Conservation (phyloP, 176 grass and related monocot species). For the Tillandsia leiboldiana region DNA sequence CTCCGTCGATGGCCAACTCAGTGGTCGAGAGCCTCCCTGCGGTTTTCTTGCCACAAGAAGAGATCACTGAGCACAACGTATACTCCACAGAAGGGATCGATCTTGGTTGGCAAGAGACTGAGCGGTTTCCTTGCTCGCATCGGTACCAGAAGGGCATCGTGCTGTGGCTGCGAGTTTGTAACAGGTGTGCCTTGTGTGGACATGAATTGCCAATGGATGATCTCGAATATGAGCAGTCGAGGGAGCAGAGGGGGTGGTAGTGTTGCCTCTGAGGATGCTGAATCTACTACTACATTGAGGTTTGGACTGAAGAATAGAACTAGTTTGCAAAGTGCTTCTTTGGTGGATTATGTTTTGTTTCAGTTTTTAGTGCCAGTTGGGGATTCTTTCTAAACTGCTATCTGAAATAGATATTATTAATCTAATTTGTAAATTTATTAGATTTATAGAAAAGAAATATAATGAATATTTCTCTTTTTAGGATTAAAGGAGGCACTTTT, state of each 20-base stretch:
- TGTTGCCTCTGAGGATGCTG: neutral
- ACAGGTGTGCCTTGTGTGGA: constrained; percentile 13
- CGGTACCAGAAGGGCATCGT: constrained; percentile 15
- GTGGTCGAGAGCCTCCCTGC: constrained; percentile 17
- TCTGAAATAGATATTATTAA: too few species aligned
- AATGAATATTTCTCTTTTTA: too few species aligned
- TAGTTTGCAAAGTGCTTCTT: too few species aligned
- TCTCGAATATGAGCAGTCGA: constrained; percentile 15
- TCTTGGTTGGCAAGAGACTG: constrained; percentile 11
- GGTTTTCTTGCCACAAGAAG: constrained; percentile 8
- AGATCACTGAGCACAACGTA: neutral
- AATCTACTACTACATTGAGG: constrained; percentile 1
- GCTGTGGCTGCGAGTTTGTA: constrained; percentile 16
- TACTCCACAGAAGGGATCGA: constrained; percentile 4
- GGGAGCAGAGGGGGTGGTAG: neutral
- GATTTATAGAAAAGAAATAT: too few species aligned
- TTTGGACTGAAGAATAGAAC: neutral
- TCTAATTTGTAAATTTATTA: too few species aligned
- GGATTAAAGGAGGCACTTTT: too few species aligned
- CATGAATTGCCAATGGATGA: constrained; percentile 8
- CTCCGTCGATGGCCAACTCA: constrained; percentile 3
- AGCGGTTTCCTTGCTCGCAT: constrained; percentile 12
- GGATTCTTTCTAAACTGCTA: too few species aligned
- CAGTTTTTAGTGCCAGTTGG: too few species aligned
- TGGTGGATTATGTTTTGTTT: too few species aligned